Base-by-base conservation (phyloP, 345 rosid genomes). In the Rhizophora mangle region DNA sequence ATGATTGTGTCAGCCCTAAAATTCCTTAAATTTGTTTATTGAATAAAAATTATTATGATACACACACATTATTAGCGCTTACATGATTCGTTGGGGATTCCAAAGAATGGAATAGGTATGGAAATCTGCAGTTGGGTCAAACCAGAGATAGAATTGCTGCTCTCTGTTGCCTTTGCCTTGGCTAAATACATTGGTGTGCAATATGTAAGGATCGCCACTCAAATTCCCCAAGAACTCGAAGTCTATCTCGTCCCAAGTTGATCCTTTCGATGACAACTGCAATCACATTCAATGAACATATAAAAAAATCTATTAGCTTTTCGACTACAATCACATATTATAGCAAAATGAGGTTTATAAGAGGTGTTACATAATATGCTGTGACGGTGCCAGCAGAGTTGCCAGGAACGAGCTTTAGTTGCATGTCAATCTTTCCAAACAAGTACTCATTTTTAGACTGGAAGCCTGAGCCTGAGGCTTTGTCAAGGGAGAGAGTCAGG, bases 131-230 rank as follows among this genome's bases (percentile, higher is more conserved):
- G 89, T 85, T 31, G 93, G 91, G 69, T 88, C 88, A 60, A 86
- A 88, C 91, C 91, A 88, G 51, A 86, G 82, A 68, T 82, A 73
- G 55, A 86, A 88, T 22, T 86, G 93, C 29, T 88, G 93, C 57
- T 88, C 91, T 69, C 84, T 82, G 74, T 76, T 73, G 0, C 91
- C 91, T 73, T 88, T 83, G 53, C 91, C 93, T 71, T 82, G 86
- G 27, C 69, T 77, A 39, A 76, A 82, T 10, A 88, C 83, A 60
- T 88, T 88, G 0, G 91, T 86, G 66, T 88, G 93, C 32, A 86
- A 84, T 62, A 76, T 84, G 75, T 88, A 88, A 26, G 93, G 91
- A 2, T 88, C 86, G 0, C 91, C 89, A 68, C 83, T 80, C 26
- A 80, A 68, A 62, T 86, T 86, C 24, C 89, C 91, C 78, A 88